A percentile compares a stretch with the other conserved stretches of the same genome.
phyloP scores from a whole-genome alignment of 2,329 filamentous ascomycete species.

The Sporothrix mexicana region DNA sequence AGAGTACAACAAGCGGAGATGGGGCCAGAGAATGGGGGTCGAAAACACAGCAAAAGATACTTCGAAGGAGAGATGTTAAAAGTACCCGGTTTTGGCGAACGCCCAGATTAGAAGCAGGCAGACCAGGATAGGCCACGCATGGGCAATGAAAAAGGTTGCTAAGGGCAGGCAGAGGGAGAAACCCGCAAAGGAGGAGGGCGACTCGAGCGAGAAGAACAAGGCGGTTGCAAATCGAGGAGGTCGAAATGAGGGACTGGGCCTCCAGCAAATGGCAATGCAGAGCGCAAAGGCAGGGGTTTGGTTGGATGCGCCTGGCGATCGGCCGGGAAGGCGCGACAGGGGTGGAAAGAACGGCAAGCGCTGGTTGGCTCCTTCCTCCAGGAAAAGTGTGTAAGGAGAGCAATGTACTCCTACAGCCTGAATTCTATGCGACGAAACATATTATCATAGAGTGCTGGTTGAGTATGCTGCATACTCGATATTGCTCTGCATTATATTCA shows the following conservation, averaged over 20 bases:
- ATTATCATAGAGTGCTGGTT: not conserved
- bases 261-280: slow-evolving; percentile 30
- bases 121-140: slow-evolving; percentile 14
- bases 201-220: not conserved
- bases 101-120: slow-evolving; percentile 28
- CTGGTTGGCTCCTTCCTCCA: slow-evolving; percentile 14
- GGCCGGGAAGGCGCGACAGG: slow-evolving; percentile 20
- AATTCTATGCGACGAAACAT: not conserved
- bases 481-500: too few species aligned
- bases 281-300: slow-evolving; percentile 27
- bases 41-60: not conserved
- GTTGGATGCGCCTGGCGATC: slow-evolving; percentile 37
- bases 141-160: not conserved
- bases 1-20: not conserved
- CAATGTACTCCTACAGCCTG: not conserved
- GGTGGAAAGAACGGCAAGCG: slow-evolving; percentile 14
- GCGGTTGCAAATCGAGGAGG: slow-evolving; percentile 15
- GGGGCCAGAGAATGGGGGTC: not conserved
- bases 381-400: slow-evolving; percentile 3
- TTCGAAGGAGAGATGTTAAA: not conserved
- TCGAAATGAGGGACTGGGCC: slow-evolving; percentile 9
- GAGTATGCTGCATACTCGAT: not conserved
- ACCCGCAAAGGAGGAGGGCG: not conserved
- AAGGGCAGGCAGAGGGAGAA: not conserved
- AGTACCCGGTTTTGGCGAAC: not conserved